Conservation (phyloP, 192 early-diverging fungal genomes). For the Coemansia sp. region DNA sequence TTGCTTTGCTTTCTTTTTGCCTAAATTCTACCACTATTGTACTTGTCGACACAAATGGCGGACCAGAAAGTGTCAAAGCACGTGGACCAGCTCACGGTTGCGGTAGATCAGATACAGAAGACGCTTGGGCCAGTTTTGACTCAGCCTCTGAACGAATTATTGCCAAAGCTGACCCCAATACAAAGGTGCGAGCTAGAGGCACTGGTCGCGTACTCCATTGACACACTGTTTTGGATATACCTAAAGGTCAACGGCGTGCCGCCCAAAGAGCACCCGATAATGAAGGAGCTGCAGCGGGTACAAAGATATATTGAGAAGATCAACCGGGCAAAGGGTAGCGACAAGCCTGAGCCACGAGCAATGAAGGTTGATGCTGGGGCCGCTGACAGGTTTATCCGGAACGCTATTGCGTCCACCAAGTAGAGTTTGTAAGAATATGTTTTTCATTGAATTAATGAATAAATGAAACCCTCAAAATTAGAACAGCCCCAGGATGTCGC, state of each 20-base stretch:
- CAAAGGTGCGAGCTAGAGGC: constrained; percentile 60
- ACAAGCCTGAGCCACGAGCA: constrained; percentile 18
- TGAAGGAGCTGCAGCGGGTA: constrained; percentile 56
- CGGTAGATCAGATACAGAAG: constrained; percentile 28
- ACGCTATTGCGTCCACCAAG: constrained; percentile 31
- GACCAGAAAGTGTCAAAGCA: constrained; percentile 36
- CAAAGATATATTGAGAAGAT: constrained; percentile 52
- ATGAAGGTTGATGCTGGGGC: constrained; percentile 56
- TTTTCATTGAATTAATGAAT: constrained; percentile 3
- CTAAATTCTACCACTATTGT: constrained; percentile 1
- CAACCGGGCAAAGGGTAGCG: constrained; percentile 45
- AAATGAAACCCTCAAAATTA: constrained; percentile 38
- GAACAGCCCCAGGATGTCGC: constrained; percentile 85
- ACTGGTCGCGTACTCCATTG: constrained; percentile 57
- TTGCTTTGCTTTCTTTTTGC: background rate
- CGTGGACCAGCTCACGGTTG: constrained; percentile 32
- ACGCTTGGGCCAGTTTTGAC: constrained; percentile 34
- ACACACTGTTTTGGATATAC: constrained; percentile 59
- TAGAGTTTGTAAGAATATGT: constrained; percentile 1
- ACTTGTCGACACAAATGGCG: constrained; percentile 18
- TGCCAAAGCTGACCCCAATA: constrained; percentile 52
- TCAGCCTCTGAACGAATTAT: constrained; percentile 45
- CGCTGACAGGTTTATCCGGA: constrained; percentile 54
- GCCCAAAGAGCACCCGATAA: constrained; percentile 57
- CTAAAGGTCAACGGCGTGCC: constrained; percentile 59